Percentiles rank a stretch among this genome's conserved stretches.
Evolutionary conservation across 1,284 basidiomycete genomes (phyloP).

Genomic region (Cronartium quercuum): DNA sequence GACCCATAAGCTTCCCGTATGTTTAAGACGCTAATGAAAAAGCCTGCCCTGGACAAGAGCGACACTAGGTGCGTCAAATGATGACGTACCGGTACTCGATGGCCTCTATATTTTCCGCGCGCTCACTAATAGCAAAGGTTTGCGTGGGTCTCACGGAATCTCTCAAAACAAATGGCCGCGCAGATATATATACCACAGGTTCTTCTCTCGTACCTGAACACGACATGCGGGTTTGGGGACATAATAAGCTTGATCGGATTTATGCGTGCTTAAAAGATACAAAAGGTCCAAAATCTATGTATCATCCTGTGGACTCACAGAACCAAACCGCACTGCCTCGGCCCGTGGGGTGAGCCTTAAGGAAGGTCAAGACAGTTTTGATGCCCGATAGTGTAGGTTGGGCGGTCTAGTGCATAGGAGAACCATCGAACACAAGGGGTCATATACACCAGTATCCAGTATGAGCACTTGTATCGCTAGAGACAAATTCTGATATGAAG

Average conservation of each 20-base stretch:
- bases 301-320: conserved; percentile 13
- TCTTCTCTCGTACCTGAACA: conserved; percentile 55
- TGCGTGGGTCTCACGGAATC: conserved; percentile 78
- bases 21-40: not conserved
- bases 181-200: conserved; percentile 84
- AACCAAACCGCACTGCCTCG: conserved; percentile 59
- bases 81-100: conserved; percentile 66
- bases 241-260: conserved; percentile 52
- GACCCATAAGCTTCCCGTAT: not conserved
- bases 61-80: not conserved
- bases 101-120: conserved; percentile 88
- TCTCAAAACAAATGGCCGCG: conserved; percentile 87
- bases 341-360: conserved; percentile 57
- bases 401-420: conserved; percentile 53
- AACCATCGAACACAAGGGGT: not conserved
- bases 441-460: not conserved
- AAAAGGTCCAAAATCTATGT: conserved; percentile 38
- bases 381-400: conserved; percentile 92
- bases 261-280: conserved; percentile 49
- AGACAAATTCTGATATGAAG: not conserved
- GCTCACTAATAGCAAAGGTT: conserved; percentile 75
- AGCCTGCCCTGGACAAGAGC: not conserved
- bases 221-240: conserved; percentile 54
- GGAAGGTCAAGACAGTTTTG: conserved; percentile 78
- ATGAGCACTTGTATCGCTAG: not conserved